phyloP scores from a whole-genome alignment of 352 stramenopile genomes.

The Globisporangium radiosum region DNA sequence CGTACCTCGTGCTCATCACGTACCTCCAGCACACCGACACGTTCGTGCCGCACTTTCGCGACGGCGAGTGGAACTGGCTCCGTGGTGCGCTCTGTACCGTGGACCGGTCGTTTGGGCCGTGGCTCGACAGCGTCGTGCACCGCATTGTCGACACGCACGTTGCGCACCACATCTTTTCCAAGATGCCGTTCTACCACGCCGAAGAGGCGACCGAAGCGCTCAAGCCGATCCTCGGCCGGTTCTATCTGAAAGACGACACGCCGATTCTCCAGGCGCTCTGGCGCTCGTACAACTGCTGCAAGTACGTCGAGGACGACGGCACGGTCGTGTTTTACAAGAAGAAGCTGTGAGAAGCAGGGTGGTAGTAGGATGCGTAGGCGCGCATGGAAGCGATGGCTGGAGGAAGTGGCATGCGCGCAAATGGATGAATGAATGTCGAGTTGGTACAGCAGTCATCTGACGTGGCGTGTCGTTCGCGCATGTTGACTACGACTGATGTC shows the following conservation, averaged over 20 bases:
- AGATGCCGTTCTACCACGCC: constrained; percentile 99
- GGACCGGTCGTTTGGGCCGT: constrained; percentile 94
- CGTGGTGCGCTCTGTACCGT: constrained; percentile 95
- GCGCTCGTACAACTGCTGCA: constrained; percentile 90
- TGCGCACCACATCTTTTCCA: constrained; percentile 97
- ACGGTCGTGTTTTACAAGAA: constrained; percentile 91
- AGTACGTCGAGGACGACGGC: constrained; percentile 92
- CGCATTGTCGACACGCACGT: constrained; percentile 98
- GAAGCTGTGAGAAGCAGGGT: constrained; percentile 20
- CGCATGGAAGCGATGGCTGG: too few species aligned
- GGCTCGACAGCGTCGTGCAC: constrained; percentile 96
- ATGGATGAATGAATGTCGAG: not conserved
- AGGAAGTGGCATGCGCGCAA: too few species aligned
- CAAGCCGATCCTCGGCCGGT: constrained; percentile 91
- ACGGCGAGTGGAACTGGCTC: constrained; percentile 95
- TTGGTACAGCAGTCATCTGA: not conserved
- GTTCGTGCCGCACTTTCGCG: constrained; percentile 95
- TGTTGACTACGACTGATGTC: not conserved
- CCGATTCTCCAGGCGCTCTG: constrained; percentile 88
- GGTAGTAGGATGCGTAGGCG: too few species aligned
- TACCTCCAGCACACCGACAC: constrained; percentile 98
- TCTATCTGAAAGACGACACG: constrained; percentile 94
- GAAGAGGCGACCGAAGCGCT: constrained; percentile 93
- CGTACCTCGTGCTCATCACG: constrained; percentile 96
- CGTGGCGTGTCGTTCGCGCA: not conserved